A percentile compares a stretch with the other conserved stretches of the same genome.
Evolutionary conservation across 2,329 filamentous ascomycete species (phyloP).

Genomic region (Xylariaceae sp.): DNA sequence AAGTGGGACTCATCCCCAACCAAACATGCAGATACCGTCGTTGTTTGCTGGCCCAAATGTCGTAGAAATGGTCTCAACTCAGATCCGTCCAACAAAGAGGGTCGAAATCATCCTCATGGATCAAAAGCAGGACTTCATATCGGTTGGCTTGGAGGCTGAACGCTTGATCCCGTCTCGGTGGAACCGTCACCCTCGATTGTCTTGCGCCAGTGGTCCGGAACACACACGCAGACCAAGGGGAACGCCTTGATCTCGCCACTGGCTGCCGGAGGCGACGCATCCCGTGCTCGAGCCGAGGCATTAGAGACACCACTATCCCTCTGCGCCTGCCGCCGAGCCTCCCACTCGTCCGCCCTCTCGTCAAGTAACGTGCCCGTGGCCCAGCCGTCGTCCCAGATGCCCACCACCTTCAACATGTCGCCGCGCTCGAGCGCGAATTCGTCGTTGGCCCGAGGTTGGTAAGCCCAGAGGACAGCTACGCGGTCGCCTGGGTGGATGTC

Average conservation of each 20-base stretch:
- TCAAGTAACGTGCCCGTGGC: slow-evolving; percentile 83
- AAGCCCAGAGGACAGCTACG: slow-evolving; percentile 91
- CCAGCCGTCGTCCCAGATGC: slow-evolving; percentile 99
- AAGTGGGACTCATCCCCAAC: background rate
- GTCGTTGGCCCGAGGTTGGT: slow-evolving; percentile 87
- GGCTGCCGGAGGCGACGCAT: slow-evolving; percentile 57
- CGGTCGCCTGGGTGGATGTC: slow-evolving; percentile 89
- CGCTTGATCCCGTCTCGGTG: slow-evolving; percentile 54
- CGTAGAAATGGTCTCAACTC: too few relatives aligned
- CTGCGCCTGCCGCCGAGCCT: slow-evolving; percentile 67
- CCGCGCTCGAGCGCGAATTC: slow-evolving; percentile 91
- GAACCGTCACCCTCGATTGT: slow-evolving; percentile 87
- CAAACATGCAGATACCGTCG: background rate
- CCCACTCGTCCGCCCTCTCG: slow-evolving; percentile 85
- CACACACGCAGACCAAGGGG: slow-evolving; percentile 90
- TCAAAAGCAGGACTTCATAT: slow-evolving; percentile 18
- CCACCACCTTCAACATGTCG: slow-evolving; percentile 96
- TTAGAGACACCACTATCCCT: slow-evolving; percentile 92
- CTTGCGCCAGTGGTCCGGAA: slow-evolving; percentile 93
- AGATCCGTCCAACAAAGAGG: too few relatives aligned
- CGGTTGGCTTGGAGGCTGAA: slow-evolving; percentile 22
- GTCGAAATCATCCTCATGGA: too few relatives aligned
- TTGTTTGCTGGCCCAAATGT: background rate
- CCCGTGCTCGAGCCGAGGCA: slow-evolving; percentile 56
- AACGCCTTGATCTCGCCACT: slow-evolving; percentile 93